A percentile compares a stretch with the other conserved stretches of the same genome.
These are phyloP conservation scores for Jasminum sambac DNA, from an alignment of 257 asterid genomes.

Conservation along the genomic window DNA sequence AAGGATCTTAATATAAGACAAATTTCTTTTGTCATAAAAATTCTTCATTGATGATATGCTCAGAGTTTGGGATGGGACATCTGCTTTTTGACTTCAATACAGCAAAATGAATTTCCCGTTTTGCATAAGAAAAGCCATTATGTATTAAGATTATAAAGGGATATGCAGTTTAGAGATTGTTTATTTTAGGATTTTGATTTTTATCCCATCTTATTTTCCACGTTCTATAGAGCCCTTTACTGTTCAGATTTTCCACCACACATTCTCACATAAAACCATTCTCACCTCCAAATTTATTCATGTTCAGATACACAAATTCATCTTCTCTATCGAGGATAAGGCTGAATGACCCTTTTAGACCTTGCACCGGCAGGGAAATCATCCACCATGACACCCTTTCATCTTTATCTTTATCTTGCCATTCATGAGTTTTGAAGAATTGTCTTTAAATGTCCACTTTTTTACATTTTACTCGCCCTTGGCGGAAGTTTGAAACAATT, in stretches of 20 bases:
- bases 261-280: too few relatives aligned
- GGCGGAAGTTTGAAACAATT: background rate
- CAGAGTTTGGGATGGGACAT: background rate
- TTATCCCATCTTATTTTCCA: too few relatives aligned
- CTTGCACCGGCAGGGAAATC: background rate
- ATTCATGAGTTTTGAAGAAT: background rate
- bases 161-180: background rate
- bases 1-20: background rate
- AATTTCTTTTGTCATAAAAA: background rate
- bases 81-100: background rate
- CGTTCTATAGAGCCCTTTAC: too few relatives aligned
- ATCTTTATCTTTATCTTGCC: conserved; percentile 14
- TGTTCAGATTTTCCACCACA: too few relatives aligned
- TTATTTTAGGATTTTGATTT: too few relatives aligned
- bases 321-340: conserved; percentile 15
- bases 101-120: background rate
- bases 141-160: background rate
- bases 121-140: background rate
- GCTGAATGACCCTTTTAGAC: background rate
- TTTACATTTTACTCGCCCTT: conserved; percentile 3
- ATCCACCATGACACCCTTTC: background rate
- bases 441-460: background rate
- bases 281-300: background rate
- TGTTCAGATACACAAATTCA: conserved; percentile 12
- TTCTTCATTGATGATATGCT: background rate